phyloP scores from a whole-genome alignment of 2,329 filamentous ascomycete genomes.

The Teratosphaeria gauchensis region DNA sequence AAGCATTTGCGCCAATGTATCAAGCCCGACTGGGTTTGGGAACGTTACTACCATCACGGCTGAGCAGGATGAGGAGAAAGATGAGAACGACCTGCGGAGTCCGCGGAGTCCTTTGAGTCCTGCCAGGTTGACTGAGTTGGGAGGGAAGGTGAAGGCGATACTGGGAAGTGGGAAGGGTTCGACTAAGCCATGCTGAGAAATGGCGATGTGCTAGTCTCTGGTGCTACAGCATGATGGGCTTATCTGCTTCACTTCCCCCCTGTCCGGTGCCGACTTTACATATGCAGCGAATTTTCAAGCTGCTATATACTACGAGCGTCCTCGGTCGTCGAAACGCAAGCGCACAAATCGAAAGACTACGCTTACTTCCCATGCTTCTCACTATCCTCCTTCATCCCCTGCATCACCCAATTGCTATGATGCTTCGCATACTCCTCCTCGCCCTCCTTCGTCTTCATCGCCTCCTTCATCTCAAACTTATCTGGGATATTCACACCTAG shows the following conservation, averaged over 20 bases:
- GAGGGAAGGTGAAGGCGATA: neutral
- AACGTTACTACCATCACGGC: neutral
- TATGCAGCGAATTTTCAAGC: too few species aligned
- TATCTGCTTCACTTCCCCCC: neutral
- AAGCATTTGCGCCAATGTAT: neutral
- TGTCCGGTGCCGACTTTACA: too few species aligned
- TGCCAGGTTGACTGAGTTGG: neutral
- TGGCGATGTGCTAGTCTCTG: neutral
- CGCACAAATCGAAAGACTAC: neutral
- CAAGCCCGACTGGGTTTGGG: neutral
- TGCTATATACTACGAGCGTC: too few species aligned
- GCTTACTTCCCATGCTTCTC: conserved; percentile 21
- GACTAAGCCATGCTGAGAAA: too few species aligned
- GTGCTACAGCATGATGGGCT: neutral
- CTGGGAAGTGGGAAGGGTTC: neutral
- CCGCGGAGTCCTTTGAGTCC: neutral
- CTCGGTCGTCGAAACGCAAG: too few species aligned
- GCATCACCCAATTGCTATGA: conserved; percentile 29
- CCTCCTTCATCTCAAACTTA: conserved; percentile 29
- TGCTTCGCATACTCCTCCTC: conserved; percentile 28
- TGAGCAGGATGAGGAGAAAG: too few species aligned
- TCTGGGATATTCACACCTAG: conserved; percentile 24
- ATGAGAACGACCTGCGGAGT: neutral
- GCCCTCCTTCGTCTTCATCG: conserved; percentile 29
- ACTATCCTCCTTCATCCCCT: conserved; percentile 30